These are phyloP conservation scores for Colletotrichum lupini DNA, from an alignment of 2,329 filamentous ascomycete species.

Conservation along the genomic window DNA sequence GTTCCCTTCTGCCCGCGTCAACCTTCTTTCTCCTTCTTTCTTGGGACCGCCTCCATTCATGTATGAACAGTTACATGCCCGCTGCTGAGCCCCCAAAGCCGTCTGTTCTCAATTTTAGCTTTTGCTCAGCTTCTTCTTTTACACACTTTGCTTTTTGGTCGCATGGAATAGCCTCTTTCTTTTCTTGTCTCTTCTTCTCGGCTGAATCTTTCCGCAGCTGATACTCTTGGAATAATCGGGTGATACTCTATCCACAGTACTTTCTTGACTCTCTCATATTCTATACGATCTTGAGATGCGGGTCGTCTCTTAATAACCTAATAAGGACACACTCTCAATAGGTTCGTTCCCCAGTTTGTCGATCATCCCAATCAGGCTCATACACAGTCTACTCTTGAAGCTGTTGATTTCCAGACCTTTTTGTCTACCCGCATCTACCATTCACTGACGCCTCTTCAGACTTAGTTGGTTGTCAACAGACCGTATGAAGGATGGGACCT, in stretches of 20 bases:
- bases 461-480: constrained; percentile 3
- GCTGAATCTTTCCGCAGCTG: constrained; percentile 21
- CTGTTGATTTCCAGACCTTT: not conserved
- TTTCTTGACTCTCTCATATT: constrained; percentile 5
- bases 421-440: not conserved
- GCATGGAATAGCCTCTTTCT: constrained; percentile 26
- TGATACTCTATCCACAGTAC: constrained; percentile 3
- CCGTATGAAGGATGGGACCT: constrained; percentile 38
- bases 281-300: constrained; percentile 17
- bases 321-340: constrained; percentile 19
- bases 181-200: constrained; percentile 19
- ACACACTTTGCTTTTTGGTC: constrained; percentile 12
- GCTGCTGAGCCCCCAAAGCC: constrained; percentile 25
- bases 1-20: constrained; percentile 1
- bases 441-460: constrained; percentile 18
- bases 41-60: constrained; percentile 22
- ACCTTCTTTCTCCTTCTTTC: constrained; percentile 6
- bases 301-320: constrained; percentile 34
- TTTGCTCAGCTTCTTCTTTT: constrained; percentile 30
- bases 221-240: constrained; percentile 5
- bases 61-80: constrained; percentile 31
- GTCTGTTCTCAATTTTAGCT: constrained; percentile 4
- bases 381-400: not conserved
- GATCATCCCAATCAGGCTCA: not conserved
- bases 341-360: constrained; percentile 11